These are phyloP conservation scores for Groenewaldozyma auringiensis DNA, from an alignment of 1,139 yeast species.

Conservation along the genomic window DNA sequence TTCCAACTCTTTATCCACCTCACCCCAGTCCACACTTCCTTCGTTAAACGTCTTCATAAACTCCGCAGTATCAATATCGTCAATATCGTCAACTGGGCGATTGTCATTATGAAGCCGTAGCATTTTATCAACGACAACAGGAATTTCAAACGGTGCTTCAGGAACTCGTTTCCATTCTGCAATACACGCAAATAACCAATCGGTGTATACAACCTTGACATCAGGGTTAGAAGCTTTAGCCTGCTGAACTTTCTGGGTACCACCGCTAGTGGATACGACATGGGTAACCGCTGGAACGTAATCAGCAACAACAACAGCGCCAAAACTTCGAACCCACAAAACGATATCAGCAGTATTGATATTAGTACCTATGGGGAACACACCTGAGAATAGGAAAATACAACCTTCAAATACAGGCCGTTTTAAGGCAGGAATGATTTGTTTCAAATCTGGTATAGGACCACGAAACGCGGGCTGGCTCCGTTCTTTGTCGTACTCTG, in stretches of 20 bases:
- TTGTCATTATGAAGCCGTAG: conserved; percentile 6
- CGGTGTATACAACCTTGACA: conserved; percentile 79
- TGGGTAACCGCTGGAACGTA: conserved; percentile 76
- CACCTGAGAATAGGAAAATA: conserved; percentile 74
- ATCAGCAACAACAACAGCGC: conserved; percentile 75
- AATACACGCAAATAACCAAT: conserved; percentile 85
- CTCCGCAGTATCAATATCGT: conserved; percentile 23
- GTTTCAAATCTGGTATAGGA: conserved; percentile 26
- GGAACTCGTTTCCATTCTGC: conserved; percentile 68
- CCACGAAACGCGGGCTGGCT: conserved; percentile 8
- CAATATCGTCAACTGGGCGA: conserved; percentile 35
- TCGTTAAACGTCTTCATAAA: conserved; percentile 28
- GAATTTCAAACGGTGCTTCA: conserved; percentile 53
- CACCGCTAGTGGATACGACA: conserved; percentile 70
- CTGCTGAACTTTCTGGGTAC: conserved; percentile 72
- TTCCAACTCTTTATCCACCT: conserved; percentile 32
- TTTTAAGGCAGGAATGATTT: conserved; percentile 68
- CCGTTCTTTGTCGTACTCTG: conserved; percentile 31
- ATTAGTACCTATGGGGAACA: conserved; percentile 70
- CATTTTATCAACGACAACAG: conserved; percentile 14
- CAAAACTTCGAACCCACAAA: conserved; percentile 86
- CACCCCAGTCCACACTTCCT: conserved; percentile 34
- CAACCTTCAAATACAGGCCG: conserved; percentile 57
- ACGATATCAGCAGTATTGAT: conserved; percentile 69
- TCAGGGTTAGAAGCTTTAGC: conserved; percentile 29